phyloP scores from a whole-genome alignment of 164 flowering plant genomes.

The Buxus sempervirens region DNA sequence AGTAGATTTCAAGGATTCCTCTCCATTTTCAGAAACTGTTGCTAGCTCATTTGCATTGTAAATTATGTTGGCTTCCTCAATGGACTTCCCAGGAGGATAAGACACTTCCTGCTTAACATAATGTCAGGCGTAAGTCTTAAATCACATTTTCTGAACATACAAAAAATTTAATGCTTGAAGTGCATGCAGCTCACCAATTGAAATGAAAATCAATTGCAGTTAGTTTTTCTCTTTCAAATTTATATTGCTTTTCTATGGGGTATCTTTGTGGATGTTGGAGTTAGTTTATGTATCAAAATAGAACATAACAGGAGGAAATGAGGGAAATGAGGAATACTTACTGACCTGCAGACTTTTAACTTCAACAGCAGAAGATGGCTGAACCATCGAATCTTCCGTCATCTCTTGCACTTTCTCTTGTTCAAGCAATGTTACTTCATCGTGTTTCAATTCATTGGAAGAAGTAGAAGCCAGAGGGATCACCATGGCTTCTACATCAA shows the following conservation, averaged over 20 bases:
- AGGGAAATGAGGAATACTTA: neutral
- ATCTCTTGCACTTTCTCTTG: conserved; percentile 18
- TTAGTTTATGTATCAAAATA: too few species aligned
- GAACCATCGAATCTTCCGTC: conserved; percentile 24
- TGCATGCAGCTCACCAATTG: too few species aligned
- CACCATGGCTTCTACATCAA: conserved; percentile 27
- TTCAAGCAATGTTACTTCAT: conserved; percentile 9
- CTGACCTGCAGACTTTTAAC: conserved; percentile 36
- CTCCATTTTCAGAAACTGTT: neutral
- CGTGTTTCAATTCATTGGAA: conserved; percentile 18
- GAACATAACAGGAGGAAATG: neutral
- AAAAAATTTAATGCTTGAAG: too few species aligned
- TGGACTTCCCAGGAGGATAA: conserved; percentile 3
- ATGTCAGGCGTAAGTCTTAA: neutral
- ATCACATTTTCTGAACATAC: neutral
- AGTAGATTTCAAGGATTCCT: too few species aligned
- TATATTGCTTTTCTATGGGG: too few species aligned
- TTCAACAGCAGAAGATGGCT: conserved; percentile 18
- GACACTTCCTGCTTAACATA: conserved; percentile 11
- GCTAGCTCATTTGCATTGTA: neutral
- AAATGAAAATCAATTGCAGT: too few species aligned
- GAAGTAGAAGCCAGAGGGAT: conserved; percentile 11
- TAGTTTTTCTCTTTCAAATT: too few species aligned
- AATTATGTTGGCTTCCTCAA: neutral
- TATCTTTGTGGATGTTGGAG: too few species aligned